Evolutionary conservation across 2,329 filamentous ascomycete genomes (phyloP), one percentile per base, ranked within the genome.

Genomic region (Aspergillus novoparasiticus): DNA sequence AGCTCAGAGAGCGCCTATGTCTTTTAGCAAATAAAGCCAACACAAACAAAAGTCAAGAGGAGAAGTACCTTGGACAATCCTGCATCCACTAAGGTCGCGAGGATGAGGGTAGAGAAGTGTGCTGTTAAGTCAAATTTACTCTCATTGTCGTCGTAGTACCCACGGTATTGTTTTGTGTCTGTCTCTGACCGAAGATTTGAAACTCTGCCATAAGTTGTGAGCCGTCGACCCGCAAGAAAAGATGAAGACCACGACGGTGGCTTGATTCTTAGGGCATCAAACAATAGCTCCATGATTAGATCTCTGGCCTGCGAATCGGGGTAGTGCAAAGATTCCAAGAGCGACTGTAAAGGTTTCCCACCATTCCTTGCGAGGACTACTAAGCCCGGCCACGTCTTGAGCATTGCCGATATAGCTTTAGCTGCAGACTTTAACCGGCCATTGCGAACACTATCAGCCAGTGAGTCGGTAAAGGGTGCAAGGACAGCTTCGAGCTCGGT

Each of bases 141-240:
- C 70, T 94, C 89, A 68, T 92, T 89, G 39, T 88, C 87, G 60
- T 92, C 91, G 48, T 91, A 87, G 23, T 85, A 82, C 39, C 73
- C 73, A 21, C 78, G 74, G 41, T 86, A 85, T 43, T 85, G 78
- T 62, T 83, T 83, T 9, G 82, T 75, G 26, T 85, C 81, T 51
- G 83, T 78, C 32, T 88, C 83, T 1, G 89, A 84, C 68, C 92
- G 93, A 58, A 98, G 81, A 64, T 93, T 95, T 9, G 93, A 89
- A 43, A 98, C 94, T 71, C 96, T 87, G n/a, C 94, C 94, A 76
- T 99, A 99, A 0, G 95, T 99, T 0, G 96, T 99, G 54, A 99
- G 83, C 64, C 96, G 86, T 68, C 95, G 87, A 9, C 95, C 96
- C 41, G 96, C 95, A 54, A 99, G 85, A 75, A 97, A 99, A 0